Conservation (phyloP, 192 early-diverging fungal species). For the Coemansia pectinata region DNA sequence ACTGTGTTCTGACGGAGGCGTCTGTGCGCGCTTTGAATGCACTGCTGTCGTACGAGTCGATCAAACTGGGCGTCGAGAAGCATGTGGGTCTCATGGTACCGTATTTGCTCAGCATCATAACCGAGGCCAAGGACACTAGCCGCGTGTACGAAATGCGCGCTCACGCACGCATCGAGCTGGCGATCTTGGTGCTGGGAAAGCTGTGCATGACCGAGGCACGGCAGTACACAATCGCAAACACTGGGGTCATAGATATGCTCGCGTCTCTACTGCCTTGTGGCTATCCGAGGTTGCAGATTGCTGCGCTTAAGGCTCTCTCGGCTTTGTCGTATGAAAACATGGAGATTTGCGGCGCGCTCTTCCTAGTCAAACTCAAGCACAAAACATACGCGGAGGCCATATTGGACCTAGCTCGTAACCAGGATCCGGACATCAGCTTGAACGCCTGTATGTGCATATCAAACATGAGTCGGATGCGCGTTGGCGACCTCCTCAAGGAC, state of each 20-base stretch:
- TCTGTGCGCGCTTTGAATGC: constrained; percentile 53
- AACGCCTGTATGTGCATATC: constrained; percentile 39
- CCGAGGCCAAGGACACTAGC: constrained; percentile 10
- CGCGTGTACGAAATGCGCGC: constrained; percentile 26
- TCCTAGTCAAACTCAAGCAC: constrained; percentile 8
- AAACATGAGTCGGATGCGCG: constrained; percentile 50
- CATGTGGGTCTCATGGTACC: constrained; percentile 23
- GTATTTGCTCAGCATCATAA: constrained; percentile 37
- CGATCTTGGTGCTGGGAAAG: constrained; percentile 40
- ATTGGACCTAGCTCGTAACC: constrained; percentile 30
- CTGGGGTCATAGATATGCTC: constrained; percentile 36
- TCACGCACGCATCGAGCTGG: constrained; percentile 46
- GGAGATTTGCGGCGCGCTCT: constrained; percentile 40
- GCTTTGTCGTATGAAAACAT: constrained; percentile 51
- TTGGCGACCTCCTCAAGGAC: constrained; percentile 11
- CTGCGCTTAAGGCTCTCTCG: constrained; percentile 36
- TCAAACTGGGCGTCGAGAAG: constrained; percentile 27
- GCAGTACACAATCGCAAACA: constrained; percentile 49
- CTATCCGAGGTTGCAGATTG: constrained; percentile 37
- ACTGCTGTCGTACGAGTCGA: constrained; percentile 31
- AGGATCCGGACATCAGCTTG: constrained; percentile 32
- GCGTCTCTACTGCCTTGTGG: constrained; percentile 28
- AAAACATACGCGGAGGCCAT: constrained; percentile 19
- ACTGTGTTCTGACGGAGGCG: constrained; percentile 29
- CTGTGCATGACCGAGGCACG: constrained; percentile 46